These are phyloP conservation scores for Coemansia sp. DNA, from an alignment of 371 early-diverging fungal genomes.

Conservation along the genomic window DNA sequence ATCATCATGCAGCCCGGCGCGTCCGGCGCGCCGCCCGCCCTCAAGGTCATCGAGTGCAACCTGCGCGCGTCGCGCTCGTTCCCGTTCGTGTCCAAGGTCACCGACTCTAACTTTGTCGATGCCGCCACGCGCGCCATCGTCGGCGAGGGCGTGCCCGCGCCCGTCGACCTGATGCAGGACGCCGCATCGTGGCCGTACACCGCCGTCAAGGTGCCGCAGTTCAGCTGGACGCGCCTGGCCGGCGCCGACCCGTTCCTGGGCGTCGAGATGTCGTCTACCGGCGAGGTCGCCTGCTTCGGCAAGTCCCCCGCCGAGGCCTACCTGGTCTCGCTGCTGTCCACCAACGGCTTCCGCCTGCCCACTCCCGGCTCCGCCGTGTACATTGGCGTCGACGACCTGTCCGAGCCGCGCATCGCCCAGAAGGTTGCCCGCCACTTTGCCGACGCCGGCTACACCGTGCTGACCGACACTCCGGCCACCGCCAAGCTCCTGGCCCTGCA, in stretches of 20 bases:
- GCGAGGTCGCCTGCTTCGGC: conserved; percentile 97
- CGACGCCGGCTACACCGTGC: conserved; percentile 67
- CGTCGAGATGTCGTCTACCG: conserved; percentile 97
- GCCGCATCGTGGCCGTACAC: conserved; percentile 63
- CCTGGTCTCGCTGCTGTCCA: conserved; percentile 73
- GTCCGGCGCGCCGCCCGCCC: conserved; percentile 42
- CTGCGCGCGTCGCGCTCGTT: conserved; percentile 93
- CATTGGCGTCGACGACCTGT: conserved; percentile 70
- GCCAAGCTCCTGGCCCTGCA: conserved; percentile 53
- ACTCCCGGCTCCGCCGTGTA: conserved; percentile 66
- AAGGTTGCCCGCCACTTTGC: conserved; percentile 61
- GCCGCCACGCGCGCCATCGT: conserved; percentile 80
- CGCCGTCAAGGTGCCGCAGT: conserved; percentile 91
- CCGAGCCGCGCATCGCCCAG: conserved; percentile 65
- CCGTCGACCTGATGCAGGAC: conserved; percentile 65
- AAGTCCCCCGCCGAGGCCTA: conserved; percentile 84
- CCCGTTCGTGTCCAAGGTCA: conserved; percentile 94
- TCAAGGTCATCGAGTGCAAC: conserved; percentile 97
- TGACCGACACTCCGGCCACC: conserved; percentile 65
- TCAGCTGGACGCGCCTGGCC: conserved; percentile 88
- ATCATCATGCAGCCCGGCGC: conserved; percentile 66
- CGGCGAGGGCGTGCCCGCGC: conserved; percentile 59
- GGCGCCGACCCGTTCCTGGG: conserved; percentile 95
- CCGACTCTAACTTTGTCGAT: conserved; percentile 86
- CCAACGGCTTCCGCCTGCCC: conserved; percentile 81